Evolutionary conservation across 1,284 basidiomycete genomes (phyloP), one percentile per base, ranked within the genome.

Genomic region (Ceratobasidium sp.): DNA sequence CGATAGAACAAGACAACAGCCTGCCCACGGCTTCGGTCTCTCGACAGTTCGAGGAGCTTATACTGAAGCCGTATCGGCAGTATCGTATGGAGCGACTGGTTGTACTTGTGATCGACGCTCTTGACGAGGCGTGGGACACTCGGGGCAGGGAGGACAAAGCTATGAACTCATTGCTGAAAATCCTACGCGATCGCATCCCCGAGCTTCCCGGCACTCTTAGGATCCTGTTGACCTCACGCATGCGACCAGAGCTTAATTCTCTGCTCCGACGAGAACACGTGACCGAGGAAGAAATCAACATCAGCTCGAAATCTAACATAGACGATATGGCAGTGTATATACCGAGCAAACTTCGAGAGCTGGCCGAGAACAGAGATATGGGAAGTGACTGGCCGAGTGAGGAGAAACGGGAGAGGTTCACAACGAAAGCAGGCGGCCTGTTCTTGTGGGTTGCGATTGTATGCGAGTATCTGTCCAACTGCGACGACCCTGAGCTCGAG

Each of bases 391-490:
- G 81, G 80, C 82, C 80, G 40, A 78, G 23, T 13, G 56, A 63
- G 18, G n/a, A 58, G 9, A 72, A 80, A 2, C 23, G 55, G 33
- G 58, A 49, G 3, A 44, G 78, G 26, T 79, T 82, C 28, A 33
- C 46, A 4, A 28, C 39, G 15, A 78, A 71, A 55, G 80, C 83
- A 26, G 82, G 77, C 15, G 83, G 83, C 10, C 68, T 82, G 12
- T 83, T 84, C 77, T 70, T 82, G 15, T 83, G 83, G 83, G 81
- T 80, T 28, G 80, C 80, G 3, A 82, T 81, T 9, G 78, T 81
- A 4, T 80, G 66, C 49, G 77, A 81, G 23, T 82, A 81, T 66
- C 63, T 84, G 2, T 15, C 39, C 15, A 51, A 13, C 18, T 39
- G 76, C 15, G 23, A 58, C 3, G 33, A 78, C 58, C 82, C 81